Conservation (phyloP, 495 filamentous ascomycete species). For the Halenospora varia region DNA sequence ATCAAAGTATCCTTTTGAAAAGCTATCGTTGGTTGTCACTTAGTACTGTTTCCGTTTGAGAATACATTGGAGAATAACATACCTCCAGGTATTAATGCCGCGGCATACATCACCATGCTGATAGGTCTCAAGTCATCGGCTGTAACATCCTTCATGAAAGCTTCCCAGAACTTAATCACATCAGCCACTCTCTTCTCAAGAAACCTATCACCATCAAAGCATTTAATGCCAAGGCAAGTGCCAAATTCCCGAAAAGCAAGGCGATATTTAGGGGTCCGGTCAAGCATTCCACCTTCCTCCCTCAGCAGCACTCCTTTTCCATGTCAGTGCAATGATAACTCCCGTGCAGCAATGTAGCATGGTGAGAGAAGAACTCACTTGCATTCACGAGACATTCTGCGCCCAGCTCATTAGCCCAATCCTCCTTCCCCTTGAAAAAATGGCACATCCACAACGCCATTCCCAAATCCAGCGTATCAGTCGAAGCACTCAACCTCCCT, state of each 20-base stretch:
- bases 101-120: constrained; percentile 62
- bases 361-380: constrained; percentile 27
- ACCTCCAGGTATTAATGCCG: constrained; percentile 51
- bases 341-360: not conserved
- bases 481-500: constrained; percentile 44
- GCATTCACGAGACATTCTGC: constrained; percentile 42
- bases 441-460: constrained; percentile 65
- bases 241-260: constrained; percentile 66
- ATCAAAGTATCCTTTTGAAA: not conserved
- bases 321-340: not conserved
- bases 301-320: not conserved
- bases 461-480: constrained; percentile 56
- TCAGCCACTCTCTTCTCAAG: constrained; percentile 37
- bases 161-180: constrained; percentile 51
- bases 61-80: not conserved
- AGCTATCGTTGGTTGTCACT: not conserved
- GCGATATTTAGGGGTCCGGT: constrained; percentile 36
- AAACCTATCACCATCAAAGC: constrained; percentile 43
- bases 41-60: not conserved
- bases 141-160: constrained; percentile 36
- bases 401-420: constrained; percentile 47
- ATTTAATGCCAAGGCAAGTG: constrained; percentile 51
- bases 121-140: constrained; percentile 54
- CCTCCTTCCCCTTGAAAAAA: constrained; percentile 47
- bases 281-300: constrained; percentile 28